Conservation (phyloP, 257 asterid genomes). For the Solanum pimpinellifolium region DNA sequence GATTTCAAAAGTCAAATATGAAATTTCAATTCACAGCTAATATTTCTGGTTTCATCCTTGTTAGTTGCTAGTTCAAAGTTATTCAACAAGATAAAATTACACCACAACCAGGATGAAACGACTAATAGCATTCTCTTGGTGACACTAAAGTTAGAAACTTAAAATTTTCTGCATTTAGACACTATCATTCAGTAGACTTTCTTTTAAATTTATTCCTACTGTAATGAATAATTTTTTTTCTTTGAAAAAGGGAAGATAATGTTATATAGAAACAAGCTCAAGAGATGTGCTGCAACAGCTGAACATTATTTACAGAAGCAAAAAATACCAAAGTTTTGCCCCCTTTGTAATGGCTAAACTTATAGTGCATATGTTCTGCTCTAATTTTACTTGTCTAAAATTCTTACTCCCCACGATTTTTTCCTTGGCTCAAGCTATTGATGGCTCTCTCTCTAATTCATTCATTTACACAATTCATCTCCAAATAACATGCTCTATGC, state of each 20-base stretch:
- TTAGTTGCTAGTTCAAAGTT: not conserved
- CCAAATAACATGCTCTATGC: not conserved
- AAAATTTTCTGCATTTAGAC: not conserved
- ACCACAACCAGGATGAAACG: not conserved
- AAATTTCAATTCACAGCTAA: not conserved
- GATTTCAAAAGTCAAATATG: not conserved
- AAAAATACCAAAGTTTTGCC: not conserved
- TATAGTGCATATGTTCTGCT: not conserved
- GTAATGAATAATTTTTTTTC: not conserved
- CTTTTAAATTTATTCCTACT: not conserved
- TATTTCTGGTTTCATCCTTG: not conserved
- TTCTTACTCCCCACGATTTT: not conserved
- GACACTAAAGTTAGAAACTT: not conserved
- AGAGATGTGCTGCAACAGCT: not conserved
- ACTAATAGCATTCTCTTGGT: not conserved
- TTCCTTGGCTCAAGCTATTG: not conserved
- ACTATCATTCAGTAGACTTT: not conserved
- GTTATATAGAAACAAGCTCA: not conserved
- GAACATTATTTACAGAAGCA: not conserved
- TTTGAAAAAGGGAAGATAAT: not conserved
- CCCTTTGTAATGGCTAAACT: not conserved
- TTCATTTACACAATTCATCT: not conserved
- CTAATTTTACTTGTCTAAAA: not conserved
- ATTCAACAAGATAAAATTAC: not conserved
- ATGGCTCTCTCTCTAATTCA: not conserved